Conservation (phyloP, 257 asterid species). For the Nicotiana otophora region DNA sequence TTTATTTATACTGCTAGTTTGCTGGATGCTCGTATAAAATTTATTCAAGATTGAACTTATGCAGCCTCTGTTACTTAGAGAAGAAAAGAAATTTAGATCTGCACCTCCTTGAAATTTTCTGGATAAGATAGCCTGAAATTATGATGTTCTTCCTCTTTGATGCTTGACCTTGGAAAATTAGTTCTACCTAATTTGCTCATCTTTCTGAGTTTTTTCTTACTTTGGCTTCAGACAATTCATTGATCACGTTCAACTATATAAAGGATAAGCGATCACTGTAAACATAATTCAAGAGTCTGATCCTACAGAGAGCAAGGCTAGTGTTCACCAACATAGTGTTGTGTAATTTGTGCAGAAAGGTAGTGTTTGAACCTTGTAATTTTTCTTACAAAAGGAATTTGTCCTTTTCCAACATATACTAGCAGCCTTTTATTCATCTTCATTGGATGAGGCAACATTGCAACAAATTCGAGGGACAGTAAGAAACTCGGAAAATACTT, state of each 20-base stretch:
- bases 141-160: neutral
- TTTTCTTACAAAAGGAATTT: neutral
- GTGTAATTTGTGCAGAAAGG: neutral
- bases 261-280: neutral
- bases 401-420: neutral
- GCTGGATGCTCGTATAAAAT: neutral
- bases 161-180: neutral
- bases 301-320: neutral
- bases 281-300: neutral
- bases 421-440: neutral
- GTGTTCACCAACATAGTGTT: neutral
- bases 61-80: neutral
- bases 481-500: no score
- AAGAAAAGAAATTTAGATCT: neutral
- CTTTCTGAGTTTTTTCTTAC: neutral
- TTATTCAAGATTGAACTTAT: neutral
- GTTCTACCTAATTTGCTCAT: neutral
- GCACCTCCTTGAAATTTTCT: neutral
- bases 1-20: slow-evolving; percentile 1
- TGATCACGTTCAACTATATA: neutral
- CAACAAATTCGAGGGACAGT: neutral
- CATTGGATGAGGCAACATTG: neutral
- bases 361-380: neutral
- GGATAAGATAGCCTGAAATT: neutral
- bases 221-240: neutral